A percentile compares a stretch with the other conserved stretches of the same genome.
phyloP scores from a whole-genome alignment of 1,284 basidiomycete species.

The Ceratorhiza oryzae-sativae region DNA sequence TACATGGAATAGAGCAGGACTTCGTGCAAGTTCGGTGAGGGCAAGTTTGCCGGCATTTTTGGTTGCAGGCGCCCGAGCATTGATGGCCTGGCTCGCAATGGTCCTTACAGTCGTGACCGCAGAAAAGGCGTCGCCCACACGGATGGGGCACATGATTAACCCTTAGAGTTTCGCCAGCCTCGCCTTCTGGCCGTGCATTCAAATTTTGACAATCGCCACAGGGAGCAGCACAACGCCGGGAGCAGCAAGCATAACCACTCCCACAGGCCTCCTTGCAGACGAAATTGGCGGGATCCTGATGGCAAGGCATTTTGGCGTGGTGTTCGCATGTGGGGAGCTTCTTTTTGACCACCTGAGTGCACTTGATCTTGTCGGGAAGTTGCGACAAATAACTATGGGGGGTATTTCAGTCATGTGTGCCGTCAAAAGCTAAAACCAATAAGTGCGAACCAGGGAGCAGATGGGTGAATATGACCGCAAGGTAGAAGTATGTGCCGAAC shows the following conservation, averaged over 20 bases:
- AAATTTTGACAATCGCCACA: conserved; percentile 62
- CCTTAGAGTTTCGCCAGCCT: conserved; percentile 46
- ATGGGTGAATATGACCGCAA: conserved; percentile 64
- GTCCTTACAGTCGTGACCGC: conserved; percentile 63
- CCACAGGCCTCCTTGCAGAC: conserved; percentile 58
- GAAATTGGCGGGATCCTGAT: conserved; percentile 53
- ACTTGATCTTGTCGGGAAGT: conserved; percentile 56
- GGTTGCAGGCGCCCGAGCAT: conserved; percentile 58
- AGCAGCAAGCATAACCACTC: conserved; percentile 59
- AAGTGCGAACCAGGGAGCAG: conserved; percentile 68
- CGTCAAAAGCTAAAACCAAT: too few relatives aligned
- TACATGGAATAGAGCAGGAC: conserved; percentile 63
- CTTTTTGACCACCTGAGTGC: conserved; percentile 57
- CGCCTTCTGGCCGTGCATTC: conserved; percentile 42
- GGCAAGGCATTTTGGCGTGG: conserved; percentile 56
- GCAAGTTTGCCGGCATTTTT: conserved; percentile 65
- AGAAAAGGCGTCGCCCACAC: conserved; percentile 63
- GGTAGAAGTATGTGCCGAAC: conserved; percentile 61
- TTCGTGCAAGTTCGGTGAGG: conserved; percentile 59
- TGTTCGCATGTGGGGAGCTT: conserved; percentile 67
- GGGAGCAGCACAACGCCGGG: conserved; percentile 58
- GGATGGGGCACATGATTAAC: conserved; percentile 57
- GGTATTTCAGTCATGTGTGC: background rate
- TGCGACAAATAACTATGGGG: conserved; percentile 58
- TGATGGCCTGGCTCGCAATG: conserved; percentile 60